Base-by-base conservation (phyloP, 1,284 basidiomycete species). In the Meripilus lineatus region DNA sequence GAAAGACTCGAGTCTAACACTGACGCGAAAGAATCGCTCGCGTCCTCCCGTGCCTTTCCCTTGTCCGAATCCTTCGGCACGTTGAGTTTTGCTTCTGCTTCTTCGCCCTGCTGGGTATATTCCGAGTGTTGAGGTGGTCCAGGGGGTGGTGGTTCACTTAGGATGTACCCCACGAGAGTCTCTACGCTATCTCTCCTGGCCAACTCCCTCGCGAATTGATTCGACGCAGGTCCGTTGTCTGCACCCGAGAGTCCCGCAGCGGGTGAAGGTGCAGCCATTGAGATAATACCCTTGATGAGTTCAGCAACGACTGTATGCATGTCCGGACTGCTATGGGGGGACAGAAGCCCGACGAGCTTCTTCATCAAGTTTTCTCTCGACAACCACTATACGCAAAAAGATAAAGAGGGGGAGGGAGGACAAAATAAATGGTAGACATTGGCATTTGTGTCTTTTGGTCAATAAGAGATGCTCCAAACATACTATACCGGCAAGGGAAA, bases 271-370 rank as follows among this genome's bases (percentile, higher is more conserved):
- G 93, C 89, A 15, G 93, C 91, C 70, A 98, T 88, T 20, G 93
- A 89, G 53, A 99, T 93, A 54, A 98, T 93, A 44, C 88, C 87
- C 65, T 96, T 96, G 58, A 99, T 81, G 40, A 98, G 77, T 50
- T 99, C 96, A 1, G 93, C 79, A 24, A 93, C 90, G 38, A 93
- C 84, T 22, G 81, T 77, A 65, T 99, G 95, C 47, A 89, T 81
- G 50, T 93, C 85, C 15, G 81, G 71, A 8, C 83, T 79, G 48
- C 91, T 72, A 8, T 75, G 64, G 0, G 96, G 93, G 0, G 93
- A 89, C 14, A 98, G 79, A 17, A 94, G 75, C 52, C 81, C 81
- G 47, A 97, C 79, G 32, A 98, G 76, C 36, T 82, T 81, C 22
- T 79, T 77, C 63, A 97, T 88, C 40, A 99, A 79, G 48, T 83